Base-by-base conservation (phyloP, 148 eudicot species). In the Limonium bicolor region DNA sequence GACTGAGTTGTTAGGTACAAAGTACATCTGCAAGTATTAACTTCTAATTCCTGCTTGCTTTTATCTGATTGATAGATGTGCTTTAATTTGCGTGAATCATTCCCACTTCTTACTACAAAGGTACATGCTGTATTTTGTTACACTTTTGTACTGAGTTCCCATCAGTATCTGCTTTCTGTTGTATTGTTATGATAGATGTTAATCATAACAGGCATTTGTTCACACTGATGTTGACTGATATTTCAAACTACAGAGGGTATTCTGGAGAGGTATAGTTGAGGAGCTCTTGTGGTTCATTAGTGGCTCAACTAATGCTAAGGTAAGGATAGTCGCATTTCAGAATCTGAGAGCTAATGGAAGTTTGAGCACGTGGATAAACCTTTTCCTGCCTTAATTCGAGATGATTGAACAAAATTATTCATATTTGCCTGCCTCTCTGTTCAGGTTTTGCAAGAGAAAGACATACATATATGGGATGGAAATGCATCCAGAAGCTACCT, bases 301-400 rank as follows among this genome's bases (percentile, higher is more conserved):
- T 64, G 99, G 99, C 43, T 85, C 95, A 35, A 90, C 99, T 51
- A 90, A 64, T 71, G 93, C 86, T 27, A 85, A 81, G 95, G 99
- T 90, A 74, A 51, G 21, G n/a, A 13, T 23, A 8, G 44, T 51
- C 35, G 39, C 57, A 27, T 26, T 35, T 43, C 27, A n/a, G 12
- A 35, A 35, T 4, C 38, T 8, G n/a, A n/a, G n/a, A n/a, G n/a
- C n/a, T n/a, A n/a, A n/a, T n/a, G n/a, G n/a, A n/a, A n/a, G n/a
- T n/a, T n/a, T n/a, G n/a, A n/a, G n/a, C n/a, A n/a, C n/a, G n/a
- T n/a, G n/a, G n/a, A n/a, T n/a, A n/a, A n/a, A n/a, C n/a, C n/a
- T n/a, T n/a, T n/a, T n/a, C n/a, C n/a, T n/a, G n/a, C n/a, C n/a
- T n/a, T n/a, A n/a, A n/a, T n/a, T n/a, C n/a, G n/a, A n/a, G n/a